A percentile compares a stretch with the other conserved stretches of the same genome.
Conservation (phyloP, 345 rosid species). For the Geranium rotundifolium region DNA sequence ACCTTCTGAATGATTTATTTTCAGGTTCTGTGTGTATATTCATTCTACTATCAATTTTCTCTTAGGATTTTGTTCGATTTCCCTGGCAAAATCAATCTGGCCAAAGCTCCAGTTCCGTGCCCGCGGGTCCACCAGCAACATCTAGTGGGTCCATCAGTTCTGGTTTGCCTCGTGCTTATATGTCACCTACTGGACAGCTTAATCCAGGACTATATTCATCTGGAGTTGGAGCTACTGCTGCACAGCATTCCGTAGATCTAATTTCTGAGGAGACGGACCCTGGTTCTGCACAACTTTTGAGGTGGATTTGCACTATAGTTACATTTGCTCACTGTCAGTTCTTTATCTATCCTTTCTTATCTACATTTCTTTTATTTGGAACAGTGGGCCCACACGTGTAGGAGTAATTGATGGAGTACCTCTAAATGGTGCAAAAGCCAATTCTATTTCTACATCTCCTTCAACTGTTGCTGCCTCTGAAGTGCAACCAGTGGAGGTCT, state of each 20-base stretch:
- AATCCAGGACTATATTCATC: constrained; percentile 27
- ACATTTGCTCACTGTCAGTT: neutral
- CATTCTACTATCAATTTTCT: neutral
- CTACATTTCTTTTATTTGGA: constrained; percentile 4
- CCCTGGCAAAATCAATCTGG: constrained; percentile 91
- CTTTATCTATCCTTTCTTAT: neutral
- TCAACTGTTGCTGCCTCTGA: constrained; percentile 41
- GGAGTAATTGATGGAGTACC: constrained; percentile 38
- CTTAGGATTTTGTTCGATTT: constrained; percentile 88
- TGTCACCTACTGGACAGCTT: constrained; percentile 43
- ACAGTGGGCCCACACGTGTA: constrained; percentile 43
- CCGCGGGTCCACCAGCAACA: constrained; percentile 43
- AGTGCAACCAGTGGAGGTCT: constrained; percentile 30
- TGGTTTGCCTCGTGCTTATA: constrained; percentile 37
- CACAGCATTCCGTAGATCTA: constrained; percentile 45
- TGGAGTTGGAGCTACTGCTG: constrained; percentile 34
- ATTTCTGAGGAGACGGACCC: constrained; percentile 50
- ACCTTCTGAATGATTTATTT: constrained; percentile 7
- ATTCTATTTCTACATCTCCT: constrained; percentile 35
- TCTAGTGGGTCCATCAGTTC: constrained; percentile 23
- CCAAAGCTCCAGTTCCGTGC: constrained; percentile 45
- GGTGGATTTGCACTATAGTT: constrained; percentile 23
- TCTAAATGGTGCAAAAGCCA: constrained; percentile 34
- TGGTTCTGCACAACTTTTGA: constrained; percentile 29
- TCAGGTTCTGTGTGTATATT: neutral